Conservation (phyloP, 345 rosid genomes). For the Melastoma malabathricum region DNA sequence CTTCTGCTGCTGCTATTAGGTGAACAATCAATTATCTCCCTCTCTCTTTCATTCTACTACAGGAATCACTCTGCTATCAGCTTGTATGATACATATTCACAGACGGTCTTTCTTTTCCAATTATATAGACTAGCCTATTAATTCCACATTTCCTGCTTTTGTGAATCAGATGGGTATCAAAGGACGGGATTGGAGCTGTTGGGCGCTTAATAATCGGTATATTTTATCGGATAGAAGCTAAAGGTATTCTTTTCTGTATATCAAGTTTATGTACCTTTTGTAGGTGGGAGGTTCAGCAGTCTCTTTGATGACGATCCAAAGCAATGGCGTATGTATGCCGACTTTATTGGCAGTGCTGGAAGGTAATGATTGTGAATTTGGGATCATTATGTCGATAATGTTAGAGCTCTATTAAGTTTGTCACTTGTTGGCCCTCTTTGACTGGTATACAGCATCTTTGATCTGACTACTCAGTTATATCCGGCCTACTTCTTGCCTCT, state of each 20-base stretch:
- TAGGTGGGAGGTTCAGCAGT: constrained; percentile 88
- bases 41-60: not conserved
- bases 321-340: constrained; percentile 99
- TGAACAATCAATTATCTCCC: constrained; percentile 11
- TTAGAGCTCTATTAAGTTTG: not conserved
- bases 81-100: not conserved
- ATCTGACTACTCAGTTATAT: constrained; percentile 73
- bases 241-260: constrained; percentile 4
- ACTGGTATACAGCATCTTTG: constrained; percentile 60
- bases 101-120: too few species aligned
- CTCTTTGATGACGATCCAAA: constrained; percentile 96
- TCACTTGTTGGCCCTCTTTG: not conserved
- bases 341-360: constrained; percentile 96
- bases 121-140: not conserved
- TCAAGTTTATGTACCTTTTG: constrained; percentile 8
- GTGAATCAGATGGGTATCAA: constrained; percentile 85
- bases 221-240: constrained; percentile 15
- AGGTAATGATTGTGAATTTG: constrained; percentile 29
- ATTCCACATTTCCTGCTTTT: constrained; percentile 10
- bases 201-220: constrained; percentile 90
- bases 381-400: constrained; percentile 7
- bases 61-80: not conserved
- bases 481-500: constrained; percentile 79
- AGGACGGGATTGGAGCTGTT: constrained; percentile 95
- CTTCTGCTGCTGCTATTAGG: constrained; percentile 97